These are phyloP conservation scores for Murraya paniculata DNA, from an alignment of 345 rosid genomes.

Conservation along the genomic window DNA sequence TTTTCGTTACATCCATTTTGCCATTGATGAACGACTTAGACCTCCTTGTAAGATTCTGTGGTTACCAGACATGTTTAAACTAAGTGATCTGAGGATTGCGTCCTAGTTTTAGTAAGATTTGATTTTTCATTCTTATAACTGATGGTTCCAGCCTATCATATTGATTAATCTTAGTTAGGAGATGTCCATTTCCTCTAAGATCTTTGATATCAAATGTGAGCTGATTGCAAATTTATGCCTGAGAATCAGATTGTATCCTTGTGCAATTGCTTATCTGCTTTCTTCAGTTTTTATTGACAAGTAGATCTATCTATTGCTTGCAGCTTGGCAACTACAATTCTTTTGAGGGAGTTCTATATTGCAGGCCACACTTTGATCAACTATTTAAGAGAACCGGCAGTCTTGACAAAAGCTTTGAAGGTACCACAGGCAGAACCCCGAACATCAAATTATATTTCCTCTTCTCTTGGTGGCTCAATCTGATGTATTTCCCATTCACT, in stretches of 20 bases:
- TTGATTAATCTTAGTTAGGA: neutral
- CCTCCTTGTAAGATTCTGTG: neutral
- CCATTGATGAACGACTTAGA: neutral
- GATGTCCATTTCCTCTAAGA: neutral
- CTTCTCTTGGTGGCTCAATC: neutral
- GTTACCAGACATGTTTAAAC: too few species aligned
- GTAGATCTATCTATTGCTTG: constrained; percentile 18
- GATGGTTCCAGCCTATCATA: neutral
- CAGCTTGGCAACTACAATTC: constrained; percentile 98
- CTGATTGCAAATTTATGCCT: neutral
- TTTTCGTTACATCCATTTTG: too few species aligned
- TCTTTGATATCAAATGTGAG: neutral
- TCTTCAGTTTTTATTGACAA: neutral
- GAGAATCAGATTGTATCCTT: neutral
- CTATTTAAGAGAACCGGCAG: constrained; percentile 95
- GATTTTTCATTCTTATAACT: neutral
- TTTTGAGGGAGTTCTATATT: constrained; percentile 93
- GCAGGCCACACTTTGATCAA: constrained; percentile 98
- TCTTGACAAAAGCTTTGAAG: constrained; percentile 97
- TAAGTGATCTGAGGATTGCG: neutral
- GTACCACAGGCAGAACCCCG: constrained; percentile 28
- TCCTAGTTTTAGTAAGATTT: neutral
- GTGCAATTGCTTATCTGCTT: neutral
- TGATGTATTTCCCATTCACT: constrained; percentile 14
- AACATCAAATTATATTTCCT: neutral